These are phyloP conservation scores for Corrigiola litoralis DNA, from an alignment of 179 eudicot species.

Conservation along the genomic window DNA sequence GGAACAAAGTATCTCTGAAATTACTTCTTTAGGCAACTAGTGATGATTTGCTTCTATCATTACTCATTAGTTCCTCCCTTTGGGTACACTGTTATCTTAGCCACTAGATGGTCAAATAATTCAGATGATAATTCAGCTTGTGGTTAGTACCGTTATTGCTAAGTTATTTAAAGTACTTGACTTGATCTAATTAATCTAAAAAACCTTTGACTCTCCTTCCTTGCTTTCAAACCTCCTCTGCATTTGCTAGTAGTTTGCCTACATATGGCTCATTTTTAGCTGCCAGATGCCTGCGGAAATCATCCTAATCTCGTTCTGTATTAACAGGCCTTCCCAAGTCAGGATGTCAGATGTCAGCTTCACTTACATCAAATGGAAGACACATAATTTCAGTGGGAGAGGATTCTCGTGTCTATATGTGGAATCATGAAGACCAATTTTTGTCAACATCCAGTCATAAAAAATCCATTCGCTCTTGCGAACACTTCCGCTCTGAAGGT, in stretches of 20 bases:
- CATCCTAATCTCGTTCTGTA: not conserved
- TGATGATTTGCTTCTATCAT: too few species aligned
- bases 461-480: slow-evolving; percentile 51
- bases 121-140: not conserved
- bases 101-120: not conserved
- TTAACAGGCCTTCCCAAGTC: slow-evolving; percentile 61
- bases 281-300: not conserved
- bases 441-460: slow-evolving; percentile 26
- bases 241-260: not conserved
- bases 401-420: slow-evolving; percentile 64
- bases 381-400: slow-evolving; percentile 66
- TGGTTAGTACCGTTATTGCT: not conserved
- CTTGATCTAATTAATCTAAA: not conserved
- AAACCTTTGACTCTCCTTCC: not conserved
- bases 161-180: not conserved
- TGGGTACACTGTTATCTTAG: too few species aligned
- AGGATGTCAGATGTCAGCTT: slow-evolving; percentile 64
- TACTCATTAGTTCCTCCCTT: too few species aligned
- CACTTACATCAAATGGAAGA: slow-evolving; percentile 47
- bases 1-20: not conserved
- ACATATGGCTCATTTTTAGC: not conserved
- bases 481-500: slow-evolving; percentile 50
- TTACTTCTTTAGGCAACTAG: not conserved
- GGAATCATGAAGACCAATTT: slow-evolving; percentile 47
- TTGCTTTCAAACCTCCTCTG: not conserved